phyloP scores from a whole-genome alignment of 805 yeast species.

The Myxozyma nipponensis region DNA sequence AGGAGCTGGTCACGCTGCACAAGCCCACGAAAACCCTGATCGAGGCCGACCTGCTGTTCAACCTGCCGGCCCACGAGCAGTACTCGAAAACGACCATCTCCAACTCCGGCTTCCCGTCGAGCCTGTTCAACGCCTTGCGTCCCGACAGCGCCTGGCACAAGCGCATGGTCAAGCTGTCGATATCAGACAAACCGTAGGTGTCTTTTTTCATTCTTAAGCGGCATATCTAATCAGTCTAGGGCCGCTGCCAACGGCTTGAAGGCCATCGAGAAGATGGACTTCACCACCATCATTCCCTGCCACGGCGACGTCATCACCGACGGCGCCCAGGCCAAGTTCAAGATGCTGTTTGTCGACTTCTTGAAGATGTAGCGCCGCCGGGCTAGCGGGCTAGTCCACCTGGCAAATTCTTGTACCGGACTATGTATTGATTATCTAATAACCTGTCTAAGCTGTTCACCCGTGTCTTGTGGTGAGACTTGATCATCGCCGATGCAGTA shows the following conservation, averaged over 20 bases:
- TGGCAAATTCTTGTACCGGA: no score
- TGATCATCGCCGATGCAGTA: no score
- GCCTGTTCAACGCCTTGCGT: constrained; percentile 13
- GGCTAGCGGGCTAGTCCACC: no score
- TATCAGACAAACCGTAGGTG: constrained; percentile 5
- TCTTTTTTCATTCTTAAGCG: neutral
- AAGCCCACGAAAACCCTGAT: constrained; percentile 47
- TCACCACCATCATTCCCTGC: constrained; percentile 51
- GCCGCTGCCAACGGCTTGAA: constrained; percentile 3
- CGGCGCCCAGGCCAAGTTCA: constrained; percentile 34
- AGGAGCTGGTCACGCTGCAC: constrained; percentile 54
- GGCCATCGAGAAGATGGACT: constrained; percentile 42
- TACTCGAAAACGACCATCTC: constrained; percentile 35
- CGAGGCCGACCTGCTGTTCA: constrained; percentile 60
- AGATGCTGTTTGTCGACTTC: constrained; percentile 1
- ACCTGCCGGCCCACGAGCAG: constrained; percentile 49
- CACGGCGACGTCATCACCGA: constrained; percentile 57
- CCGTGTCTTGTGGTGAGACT: no score
- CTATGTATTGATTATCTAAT: no score
- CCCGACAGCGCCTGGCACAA: constrained; percentile 16
- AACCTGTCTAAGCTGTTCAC: no score
- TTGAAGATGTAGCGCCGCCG: neutral
- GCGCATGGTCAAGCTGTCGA: constrained; percentile 2
- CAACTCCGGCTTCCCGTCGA: constrained; percentile 2
- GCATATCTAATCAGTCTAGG: neutral